Percentiles rank a stretch among this genome's conserved stretches.
Evolutionary conservation across 495 filamentous ascomycete species (phyloP).

Genomic region (Chaetomidium leptoderma): DNA sequence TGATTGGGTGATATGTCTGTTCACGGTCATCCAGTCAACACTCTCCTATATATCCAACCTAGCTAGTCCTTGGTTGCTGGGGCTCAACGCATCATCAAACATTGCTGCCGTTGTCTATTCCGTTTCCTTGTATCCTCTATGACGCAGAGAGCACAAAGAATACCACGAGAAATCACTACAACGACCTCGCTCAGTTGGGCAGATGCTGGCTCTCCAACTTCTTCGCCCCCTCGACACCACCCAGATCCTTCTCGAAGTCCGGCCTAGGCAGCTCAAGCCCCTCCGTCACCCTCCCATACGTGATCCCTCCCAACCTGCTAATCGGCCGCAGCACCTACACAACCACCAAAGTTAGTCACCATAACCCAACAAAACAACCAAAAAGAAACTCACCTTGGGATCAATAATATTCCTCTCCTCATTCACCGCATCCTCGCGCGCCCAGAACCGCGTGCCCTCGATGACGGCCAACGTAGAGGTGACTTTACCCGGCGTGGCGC

Average conservation of each 20-base stretch:
- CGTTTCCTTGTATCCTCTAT: slow-evolving; percentile 4
- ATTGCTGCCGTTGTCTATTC: background rate
- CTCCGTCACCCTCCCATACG: slow-evolving; percentile 67
- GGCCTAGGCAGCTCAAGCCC: slow-evolving; percentile 75
- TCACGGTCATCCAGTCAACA: too few relatives aligned
- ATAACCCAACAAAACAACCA: slow-evolving; percentile 8
- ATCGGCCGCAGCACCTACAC: slow-evolving; percentile 62
- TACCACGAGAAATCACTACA: background rate
- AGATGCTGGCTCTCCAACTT: slow-evolving; percentile 31
- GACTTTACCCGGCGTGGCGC: slow-evolving; percentile 62
- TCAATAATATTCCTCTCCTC: slow-evolving; percentile 68
- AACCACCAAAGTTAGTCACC: background rate
- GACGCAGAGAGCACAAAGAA: background rate
- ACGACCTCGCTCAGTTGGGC: background rate
- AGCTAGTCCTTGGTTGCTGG: too few relatives aligned
- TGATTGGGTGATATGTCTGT: too few relatives aligned
- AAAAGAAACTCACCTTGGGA: slow-evolving; percentile 41
- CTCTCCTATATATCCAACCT: too few relatives aligned
- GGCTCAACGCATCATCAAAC: background rate
- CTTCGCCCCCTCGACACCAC: slow-evolving; percentile 36
- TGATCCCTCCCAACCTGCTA: slow-evolving; percentile 76
- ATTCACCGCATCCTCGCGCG: slow-evolving; percentile 81
- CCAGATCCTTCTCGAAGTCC: slow-evolving; percentile 53
- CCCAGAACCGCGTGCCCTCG: slow-evolving; percentile 87
- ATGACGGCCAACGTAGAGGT: slow-evolving; percentile 70